phyloP scores from a whole-genome alignment of 805 yeast genomes.

The Saccharomycopsis sp. region DNA sequence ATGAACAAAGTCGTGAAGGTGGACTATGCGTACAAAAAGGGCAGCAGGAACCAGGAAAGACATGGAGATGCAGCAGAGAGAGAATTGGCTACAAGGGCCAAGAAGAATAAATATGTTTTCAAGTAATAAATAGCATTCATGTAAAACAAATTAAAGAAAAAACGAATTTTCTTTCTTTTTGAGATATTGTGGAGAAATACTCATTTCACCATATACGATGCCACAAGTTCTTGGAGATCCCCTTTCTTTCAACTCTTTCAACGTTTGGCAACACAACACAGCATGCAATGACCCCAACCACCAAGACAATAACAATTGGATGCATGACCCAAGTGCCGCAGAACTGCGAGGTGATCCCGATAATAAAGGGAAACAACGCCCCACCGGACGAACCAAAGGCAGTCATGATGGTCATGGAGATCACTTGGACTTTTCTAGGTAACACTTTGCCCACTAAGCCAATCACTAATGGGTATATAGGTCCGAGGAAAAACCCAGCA shows the following conservation, averaged over 20 bases:
- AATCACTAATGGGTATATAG: slow-evolving; percentile 46
- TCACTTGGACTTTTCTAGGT: slow-evolving; percentile 44
- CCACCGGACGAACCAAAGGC: slow-evolving; percentile 53
- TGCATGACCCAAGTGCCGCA: slow-evolving; percentile 41
- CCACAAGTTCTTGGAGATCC: slow-evolving; percentile 23
- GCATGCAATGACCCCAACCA: slow-evolving; percentile 27
- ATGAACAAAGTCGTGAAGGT: slow-evolving; percentile 56
- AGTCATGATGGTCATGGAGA: slow-evolving; percentile 41
- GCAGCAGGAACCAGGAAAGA: slow-evolving; percentile 42
- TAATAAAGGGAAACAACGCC: slow-evolving; percentile 45
- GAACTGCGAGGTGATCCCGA: slow-evolving; percentile 40
- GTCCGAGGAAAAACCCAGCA: slow-evolving; percentile 49
- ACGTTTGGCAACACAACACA: slow-evolving; percentile 41
- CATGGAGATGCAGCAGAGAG: slow-evolving; percentile 83
- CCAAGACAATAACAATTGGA: slow-evolving; percentile 37
- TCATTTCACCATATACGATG: slow-evolving; percentile 25
- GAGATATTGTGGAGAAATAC: no score
- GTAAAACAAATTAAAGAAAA: no score
- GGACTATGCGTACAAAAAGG: slow-evolving; percentile 65
- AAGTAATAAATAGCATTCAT: no score
- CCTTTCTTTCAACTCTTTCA: slow-evolving; percentile 26
- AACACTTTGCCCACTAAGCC: slow-evolving; percentile 35
- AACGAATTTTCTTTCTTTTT: no score
- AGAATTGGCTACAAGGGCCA: slow-evolving; percentile 55
- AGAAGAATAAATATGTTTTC: slow-evolving; percentile 25